These are phyloP conservation scores for Fusarium pseudoanthophilum DNA, from an alignment of 2,329 filamentous ascomycete species.

Conservation along the genomic window DNA sequence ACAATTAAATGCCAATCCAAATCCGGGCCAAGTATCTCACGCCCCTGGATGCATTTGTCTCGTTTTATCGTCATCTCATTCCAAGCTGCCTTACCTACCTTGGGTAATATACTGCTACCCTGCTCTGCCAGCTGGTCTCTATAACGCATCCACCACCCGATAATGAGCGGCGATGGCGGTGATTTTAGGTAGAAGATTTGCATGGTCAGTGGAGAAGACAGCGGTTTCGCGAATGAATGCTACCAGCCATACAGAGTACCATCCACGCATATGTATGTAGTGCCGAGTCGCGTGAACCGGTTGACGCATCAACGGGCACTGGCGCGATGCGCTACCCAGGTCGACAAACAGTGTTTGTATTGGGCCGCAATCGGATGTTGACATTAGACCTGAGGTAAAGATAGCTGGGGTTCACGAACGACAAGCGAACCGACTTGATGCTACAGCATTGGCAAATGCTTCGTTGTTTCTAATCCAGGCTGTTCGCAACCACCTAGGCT, in stretches of 20 bases:
- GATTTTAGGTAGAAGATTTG: constrained; percentile 30
- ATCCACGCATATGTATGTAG: background rate
- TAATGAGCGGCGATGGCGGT: constrained; percentile 31
- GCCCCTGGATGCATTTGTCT: background rate
- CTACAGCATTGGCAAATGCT: background rate
- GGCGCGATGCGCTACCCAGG: constrained; percentile 8
- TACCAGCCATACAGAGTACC: background rate
- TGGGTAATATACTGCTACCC: constrained; percentile 1
- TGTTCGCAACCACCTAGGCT: background rate
- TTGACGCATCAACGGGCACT: constrained; percentile 39
- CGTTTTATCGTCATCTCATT: constrained; percentile 9
- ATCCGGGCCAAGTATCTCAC: constrained; percentile 24
- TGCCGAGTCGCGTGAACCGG: constrained; percentile 27
- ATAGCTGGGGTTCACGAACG: constrained; percentile 26
- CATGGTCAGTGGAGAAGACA: constrained; percentile 30
- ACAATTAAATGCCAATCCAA: constrained; percentile 22
- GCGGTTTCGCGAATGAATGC: constrained; percentile 16
- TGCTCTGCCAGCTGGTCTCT: constrained; percentile 20
- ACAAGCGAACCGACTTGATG: constrained; percentile 30
- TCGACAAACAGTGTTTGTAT: constrained; percentile 6
- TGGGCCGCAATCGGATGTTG: constrained; percentile 14
- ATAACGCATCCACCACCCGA: constrained; percentile 23
- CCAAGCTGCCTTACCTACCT: background rate
- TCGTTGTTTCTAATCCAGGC: constrained; percentile 37
- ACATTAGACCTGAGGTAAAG: constrained; percentile 3